A percentile compares a stretch with the other conserved stretches of the same genome.
Evolutionary conservation across 345 rosid species (phyloP).

Genomic region (Odontarrhena argentea): DNA sequence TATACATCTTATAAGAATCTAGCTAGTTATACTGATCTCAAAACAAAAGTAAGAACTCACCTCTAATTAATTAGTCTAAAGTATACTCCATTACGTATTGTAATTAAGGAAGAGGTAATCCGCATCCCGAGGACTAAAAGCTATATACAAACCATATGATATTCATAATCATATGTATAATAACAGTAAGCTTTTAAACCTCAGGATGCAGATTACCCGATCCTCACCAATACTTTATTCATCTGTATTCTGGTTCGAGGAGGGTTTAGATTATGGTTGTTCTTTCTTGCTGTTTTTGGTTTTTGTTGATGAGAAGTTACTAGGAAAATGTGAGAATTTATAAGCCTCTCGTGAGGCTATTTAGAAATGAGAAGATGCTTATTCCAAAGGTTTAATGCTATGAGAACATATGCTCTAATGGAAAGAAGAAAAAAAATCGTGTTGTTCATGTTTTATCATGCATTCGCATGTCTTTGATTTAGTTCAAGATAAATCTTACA

Average conservation of each 20-base stretch:
- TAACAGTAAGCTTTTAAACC: slow-evolving; percentile 32
- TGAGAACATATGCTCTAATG: slow-evolving; percentile 35
- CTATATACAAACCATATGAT: neutral
- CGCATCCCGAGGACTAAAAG: slow-evolving; percentile 44
- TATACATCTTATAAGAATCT: neutral
- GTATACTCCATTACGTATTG: slow-evolving; percentile 26
- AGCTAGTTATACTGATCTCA: neutral
- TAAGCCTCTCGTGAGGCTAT: slow-evolving; percentile 17
- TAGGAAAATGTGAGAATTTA: slow-evolving; percentile 24
- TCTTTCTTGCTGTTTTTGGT: slow-evolving; percentile 5
- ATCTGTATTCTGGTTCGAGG: neutral
- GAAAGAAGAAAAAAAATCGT: slow-evolving; percentile 13
- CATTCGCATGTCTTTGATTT: slow-evolving; percentile 14
- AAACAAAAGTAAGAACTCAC: slow-evolving; percentile 14
- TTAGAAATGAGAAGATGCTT: slow-evolving; percentile 35
- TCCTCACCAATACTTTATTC: slow-evolving; percentile 38
- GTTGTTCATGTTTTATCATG: slow-evolving; percentile 15
- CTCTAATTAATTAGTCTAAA: neutral
- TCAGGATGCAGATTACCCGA: slow-evolving; percentile 49
- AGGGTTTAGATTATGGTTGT: neutral
- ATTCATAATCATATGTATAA: neutral
- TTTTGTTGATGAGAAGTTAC: slow-evolving; percentile 19
- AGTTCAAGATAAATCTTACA: neutral
- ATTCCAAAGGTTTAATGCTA: slow-evolving; percentile 45
- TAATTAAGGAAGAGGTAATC: slow-evolving; percentile 44